phyloP scores from a whole-genome alignment of 139 green algal genomes.

The Micractinium sp. region DNA sequence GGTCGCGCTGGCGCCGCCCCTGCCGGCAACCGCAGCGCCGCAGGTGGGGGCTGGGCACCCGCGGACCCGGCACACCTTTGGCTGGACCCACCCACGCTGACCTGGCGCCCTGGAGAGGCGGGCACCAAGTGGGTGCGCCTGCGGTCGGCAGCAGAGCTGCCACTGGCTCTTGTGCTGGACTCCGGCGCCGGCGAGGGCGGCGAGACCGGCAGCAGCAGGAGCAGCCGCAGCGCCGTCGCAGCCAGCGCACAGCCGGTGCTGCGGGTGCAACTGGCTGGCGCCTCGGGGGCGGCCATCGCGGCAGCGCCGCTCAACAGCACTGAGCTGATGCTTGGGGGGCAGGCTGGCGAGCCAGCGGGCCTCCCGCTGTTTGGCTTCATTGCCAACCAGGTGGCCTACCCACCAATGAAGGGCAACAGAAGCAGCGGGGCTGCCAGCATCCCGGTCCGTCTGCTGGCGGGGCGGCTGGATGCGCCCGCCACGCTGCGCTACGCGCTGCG shows the following conservation, averaged over 20 bases:
- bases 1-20: background rate
- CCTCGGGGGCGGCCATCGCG: conserved; percentile 1
- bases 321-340: background rate
- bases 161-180: background rate
- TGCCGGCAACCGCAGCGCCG: background rate
- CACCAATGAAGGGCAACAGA: background rate
- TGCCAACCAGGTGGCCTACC: conserved; percentile 18
- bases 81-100: conserved; percentile 9
- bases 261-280: background rate
- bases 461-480: conserved; percentile 1
- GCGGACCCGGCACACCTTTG: conserved; percentile 15
- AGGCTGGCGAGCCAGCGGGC: background rate
- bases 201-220: background rate
- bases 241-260: background rate
- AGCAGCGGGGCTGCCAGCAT: background rate
- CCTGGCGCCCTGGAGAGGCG: background rate
- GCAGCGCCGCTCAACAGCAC: background rate
- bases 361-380: conserved; percentile 34
- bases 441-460: conserved; percentile 27
- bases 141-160: conserved; percentile 10
- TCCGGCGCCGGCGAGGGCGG: too few relatives aligned
- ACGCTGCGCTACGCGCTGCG: conserved; percentile 14
- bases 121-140: conserved; percentile 9
- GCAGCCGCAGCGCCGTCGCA: background rate
- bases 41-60: background rate